Percentiles rank a stretch among this genome's conserved stretches.
These are phyloP conservation scores for Triticum urartu DNA, from an alignment of 176 grass and related monocot genomes.

Conservation along the genomic window DNA sequence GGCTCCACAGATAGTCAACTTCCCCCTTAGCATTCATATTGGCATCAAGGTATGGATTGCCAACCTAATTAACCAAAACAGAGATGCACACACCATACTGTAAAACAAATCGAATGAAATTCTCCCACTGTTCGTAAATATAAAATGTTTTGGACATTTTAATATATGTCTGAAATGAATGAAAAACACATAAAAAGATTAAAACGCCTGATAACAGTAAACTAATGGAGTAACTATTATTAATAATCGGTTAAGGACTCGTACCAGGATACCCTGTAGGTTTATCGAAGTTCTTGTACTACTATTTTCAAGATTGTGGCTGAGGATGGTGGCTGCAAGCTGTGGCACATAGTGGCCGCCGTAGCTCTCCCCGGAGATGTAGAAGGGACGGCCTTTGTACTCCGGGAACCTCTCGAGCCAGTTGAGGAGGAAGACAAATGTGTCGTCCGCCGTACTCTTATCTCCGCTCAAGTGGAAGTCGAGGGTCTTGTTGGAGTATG, in stretches of 20 bases:
- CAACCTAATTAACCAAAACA: slow-evolving; percentile 21
- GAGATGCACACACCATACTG: neutral
- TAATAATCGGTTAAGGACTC: neutral
- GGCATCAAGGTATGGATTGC: slow-evolving; percentile 28
- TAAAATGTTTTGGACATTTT: too few species aligned
- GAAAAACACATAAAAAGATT: too few species aligned
- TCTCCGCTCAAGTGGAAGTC: slow-evolving; percentile 25
- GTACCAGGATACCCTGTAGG: slow-evolving; percentile 23
- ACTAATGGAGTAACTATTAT: neutral
- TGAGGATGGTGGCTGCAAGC: slow-evolving; percentile 31
- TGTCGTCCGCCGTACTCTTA: neutral
- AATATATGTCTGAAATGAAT: too few species aligned
- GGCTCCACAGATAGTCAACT: slow-evolving; percentile 35
- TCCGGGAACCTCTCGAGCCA: slow-evolving; percentile 51
- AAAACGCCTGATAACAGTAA: too few species aligned
- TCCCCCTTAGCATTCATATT: neutral
- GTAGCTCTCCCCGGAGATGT: slow-evolving; percentile 50
- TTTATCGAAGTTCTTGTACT: neutral
- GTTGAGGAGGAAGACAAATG: slow-evolving; percentile 34
- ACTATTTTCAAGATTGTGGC: neutral
- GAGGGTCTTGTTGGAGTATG: slow-evolving; percentile 26
- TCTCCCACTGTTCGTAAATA: neutral
- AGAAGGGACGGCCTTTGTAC: slow-evolving; percentile 32
- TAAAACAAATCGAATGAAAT: neutral
- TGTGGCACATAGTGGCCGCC: slow-evolving; percentile 40